Conservation (phyloP, 192 early-diverging fungal genomes). For the Backusella sp. region DNA sequence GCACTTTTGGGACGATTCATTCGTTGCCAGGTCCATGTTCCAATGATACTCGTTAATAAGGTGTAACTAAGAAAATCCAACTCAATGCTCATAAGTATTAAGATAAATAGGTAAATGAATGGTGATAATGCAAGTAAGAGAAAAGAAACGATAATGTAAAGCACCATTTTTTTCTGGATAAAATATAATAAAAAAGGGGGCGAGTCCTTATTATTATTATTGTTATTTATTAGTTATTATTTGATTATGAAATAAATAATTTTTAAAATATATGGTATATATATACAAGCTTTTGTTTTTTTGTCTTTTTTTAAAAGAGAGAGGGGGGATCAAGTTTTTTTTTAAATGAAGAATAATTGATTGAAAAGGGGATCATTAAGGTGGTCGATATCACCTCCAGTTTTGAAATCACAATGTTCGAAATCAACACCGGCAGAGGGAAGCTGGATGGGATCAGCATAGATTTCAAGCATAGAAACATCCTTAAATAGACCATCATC, state of each 20-base stretch:
- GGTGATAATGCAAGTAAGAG: neutral
- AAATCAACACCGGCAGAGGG: conserved; percentile 11
- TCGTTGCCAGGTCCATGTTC: conserved; percentile 36
- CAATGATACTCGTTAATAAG: conserved; percentile 37
- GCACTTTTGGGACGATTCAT: conserved; percentile 39
- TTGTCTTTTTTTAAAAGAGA: neutral
- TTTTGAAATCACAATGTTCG: conserved; percentile 14
- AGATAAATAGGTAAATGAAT: neutral
- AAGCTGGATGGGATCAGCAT: conserved; percentile 9
- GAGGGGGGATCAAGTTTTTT: neutral
- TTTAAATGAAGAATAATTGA: conserved; percentile 7
- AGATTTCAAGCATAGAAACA: neutral
- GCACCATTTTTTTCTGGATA: neutral
- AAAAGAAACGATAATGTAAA: neutral
- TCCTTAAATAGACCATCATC: conserved; percentile 1
- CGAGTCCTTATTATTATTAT: neutral
- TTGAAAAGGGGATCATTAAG: conserved; percentile 8
- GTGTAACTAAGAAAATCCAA: conserved; percentile 48
- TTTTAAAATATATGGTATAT: neutral
- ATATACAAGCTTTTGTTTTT: neutral
- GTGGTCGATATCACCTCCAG: neutral
- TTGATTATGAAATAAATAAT: neutral
- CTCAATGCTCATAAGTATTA: conserved; percentile 32
- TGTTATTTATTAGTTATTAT: neutral
- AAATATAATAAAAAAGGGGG: neutral